phyloP scores from a whole-genome alignment of 176 grass and related monocot genomes.

The Calamus simplicifolius region DNA sequence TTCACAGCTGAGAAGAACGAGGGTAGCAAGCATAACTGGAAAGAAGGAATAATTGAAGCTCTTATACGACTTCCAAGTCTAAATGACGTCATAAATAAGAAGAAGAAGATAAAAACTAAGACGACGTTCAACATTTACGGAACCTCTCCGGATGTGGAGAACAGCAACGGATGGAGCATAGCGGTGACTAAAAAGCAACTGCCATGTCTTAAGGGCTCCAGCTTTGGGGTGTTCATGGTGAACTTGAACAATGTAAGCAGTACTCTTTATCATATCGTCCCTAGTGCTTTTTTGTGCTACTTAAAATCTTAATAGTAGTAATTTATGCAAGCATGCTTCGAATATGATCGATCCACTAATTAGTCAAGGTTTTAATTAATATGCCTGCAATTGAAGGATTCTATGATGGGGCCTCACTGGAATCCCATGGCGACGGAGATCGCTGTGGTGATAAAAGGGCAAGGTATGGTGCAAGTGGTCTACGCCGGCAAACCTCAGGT shows the following conservation, averaged over 20 bases:
- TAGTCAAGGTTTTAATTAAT: not conserved
- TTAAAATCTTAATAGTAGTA: too few relatives aligned
- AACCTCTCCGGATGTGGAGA: constrained; percentile 56
- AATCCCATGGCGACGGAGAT: constrained; percentile 86
- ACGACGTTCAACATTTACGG: constrained; percentile 73
- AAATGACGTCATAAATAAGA: constrained; percentile 37
- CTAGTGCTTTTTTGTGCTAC: too few relatives aligned
- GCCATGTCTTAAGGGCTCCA: constrained; percentile 30
- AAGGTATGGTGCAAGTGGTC: constrained; percentile 62
- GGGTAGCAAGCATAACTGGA: constrained; percentile 35
- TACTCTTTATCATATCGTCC: too few relatives aligned
- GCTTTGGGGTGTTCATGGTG: constrained; percentile 72
- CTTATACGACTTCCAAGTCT: constrained; percentile 34
- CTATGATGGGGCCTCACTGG: constrained; percentile 95
- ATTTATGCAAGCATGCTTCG: too few relatives aligned
- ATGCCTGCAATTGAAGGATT: constrained; percentile 42
- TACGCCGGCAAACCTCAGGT: constrained; percentile 35
- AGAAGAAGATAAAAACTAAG: constrained; percentile 52
- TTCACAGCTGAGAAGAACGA: constrained; percentile 25
- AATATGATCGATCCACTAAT: too few relatives aligned
- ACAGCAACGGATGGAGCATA: constrained; percentile 88
- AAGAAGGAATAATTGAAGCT: constrained; percentile 33
- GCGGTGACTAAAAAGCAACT: constrained; percentile 56
- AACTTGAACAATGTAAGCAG: constrained; percentile 61
- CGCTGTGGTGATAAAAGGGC: constrained; percentile 44